Percentiles rank a stretch among this genome's conserved stretches.
Conservation (phyloP, 2,329 filamentous ascomycete genomes). For the Hypoxylon sp. region DNA sequence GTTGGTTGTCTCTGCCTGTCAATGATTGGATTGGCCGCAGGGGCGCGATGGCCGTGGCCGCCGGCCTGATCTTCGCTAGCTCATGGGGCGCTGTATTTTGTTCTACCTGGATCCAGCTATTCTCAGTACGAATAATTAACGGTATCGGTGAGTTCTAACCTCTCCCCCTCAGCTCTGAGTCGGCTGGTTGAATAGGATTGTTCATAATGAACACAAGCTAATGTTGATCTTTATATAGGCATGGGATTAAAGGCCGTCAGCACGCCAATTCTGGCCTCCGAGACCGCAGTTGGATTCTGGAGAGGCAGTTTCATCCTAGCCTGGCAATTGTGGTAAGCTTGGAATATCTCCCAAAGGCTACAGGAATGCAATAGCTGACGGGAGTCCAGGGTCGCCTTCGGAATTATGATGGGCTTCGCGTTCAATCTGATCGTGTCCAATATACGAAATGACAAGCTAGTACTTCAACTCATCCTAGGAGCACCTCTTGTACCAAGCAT, state of each 20-base stretch:
- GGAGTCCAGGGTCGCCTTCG: slow-evolving; percentile 42
- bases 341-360: not conserved
- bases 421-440: slow-evolving; percentile 54
- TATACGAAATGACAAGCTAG: slow-evolving; percentile 35
- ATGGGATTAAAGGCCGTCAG: slow-evolving; percentile 64
- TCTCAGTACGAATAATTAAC: slow-evolving; percentile 54
- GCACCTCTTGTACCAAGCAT: slow-evolving; percentile 53
- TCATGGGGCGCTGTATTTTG: slow-evolving; percentile 55
- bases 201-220: not conserved
- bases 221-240: slow-evolving; percentile 41
- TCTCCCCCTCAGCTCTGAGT: not conserved
- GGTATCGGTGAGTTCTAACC: slow-evolving; percentile 53
- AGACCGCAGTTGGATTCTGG: slow-evolving; percentile 61
- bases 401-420: slow-evolving; percentile 43
- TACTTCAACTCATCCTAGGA: slow-evolving; percentile 51
- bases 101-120: slow-evolving; percentile 50
- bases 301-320: slow-evolving; percentile 60
- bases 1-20: slow-evolving; percentile 55
- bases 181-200: too few species aligned
- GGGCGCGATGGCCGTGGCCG: slow-evolving; percentile 56
- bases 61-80: slow-evolving; percentile 55
- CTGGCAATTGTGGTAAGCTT: slow-evolving; percentile 56
- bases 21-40: slow-evolving; percentile 57
- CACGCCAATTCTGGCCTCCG: slow-evolving; percentile 60
- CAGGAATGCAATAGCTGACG: slow-evolving; percentile 7